Evolutionary conservation across 306 rosid species (phyloP).

Genomic region (Acmispon strigosus): DNA sequence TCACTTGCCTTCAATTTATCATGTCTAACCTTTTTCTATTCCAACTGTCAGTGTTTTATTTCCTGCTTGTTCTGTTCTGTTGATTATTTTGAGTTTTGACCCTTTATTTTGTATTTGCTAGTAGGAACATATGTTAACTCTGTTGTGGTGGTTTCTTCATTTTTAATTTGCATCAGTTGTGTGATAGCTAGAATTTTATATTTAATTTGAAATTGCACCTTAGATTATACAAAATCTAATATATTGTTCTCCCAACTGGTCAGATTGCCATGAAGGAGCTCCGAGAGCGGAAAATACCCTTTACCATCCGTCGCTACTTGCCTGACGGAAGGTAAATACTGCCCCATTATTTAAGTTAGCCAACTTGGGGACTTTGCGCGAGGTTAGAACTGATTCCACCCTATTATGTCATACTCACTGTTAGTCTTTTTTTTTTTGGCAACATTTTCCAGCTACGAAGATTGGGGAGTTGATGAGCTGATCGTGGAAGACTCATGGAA

Average conservation of each 20-base stretch:
- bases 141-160: neutral
- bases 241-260: constrained; percentile 2
- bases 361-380: neutral
- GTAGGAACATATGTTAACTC: neutral
- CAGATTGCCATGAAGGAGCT: constrained; percentile 98
- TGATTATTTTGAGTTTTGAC: neutral
- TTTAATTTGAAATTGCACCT: neutral
- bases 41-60: neutral
- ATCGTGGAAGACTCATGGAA: constrained; percentile 98
- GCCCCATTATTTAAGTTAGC: neutral
- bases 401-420: constrained; percentile 9
- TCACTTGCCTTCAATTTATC: neutral
- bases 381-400: neutral
- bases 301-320: constrained; percentile 91
- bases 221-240: neutral
- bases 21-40: neutral
- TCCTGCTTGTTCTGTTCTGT: neutral
- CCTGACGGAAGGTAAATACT: constrained; percentile 86
- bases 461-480: constrained; percentile 97
- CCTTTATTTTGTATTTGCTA: neutral
- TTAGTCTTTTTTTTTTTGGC: neutral
- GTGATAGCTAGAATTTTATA: neutral
- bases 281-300: constrained; percentile 86
- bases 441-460: constrained; percentile 62
- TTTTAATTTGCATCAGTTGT: neutral